These are phyloP conservation scores for Fragilariopsis cylindrus DNA, from an alignment of 108 stramenopile genomes.

Conservation along the genomic window DNA sequence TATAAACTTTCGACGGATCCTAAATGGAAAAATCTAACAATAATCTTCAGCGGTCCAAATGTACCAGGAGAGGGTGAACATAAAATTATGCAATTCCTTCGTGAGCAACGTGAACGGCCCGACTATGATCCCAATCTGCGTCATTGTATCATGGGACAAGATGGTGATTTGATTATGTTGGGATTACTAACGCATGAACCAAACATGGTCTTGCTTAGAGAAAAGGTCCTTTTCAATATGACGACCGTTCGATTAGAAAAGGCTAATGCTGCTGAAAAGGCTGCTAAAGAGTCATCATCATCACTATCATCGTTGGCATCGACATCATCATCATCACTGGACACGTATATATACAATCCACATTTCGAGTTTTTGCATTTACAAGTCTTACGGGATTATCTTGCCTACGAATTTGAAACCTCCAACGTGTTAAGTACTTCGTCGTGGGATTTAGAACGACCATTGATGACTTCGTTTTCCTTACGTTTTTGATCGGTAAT, in stretches of 20 bases:
- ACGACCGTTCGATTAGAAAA: slow-evolving; percentile 17
- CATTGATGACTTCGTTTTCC: slow-evolving; percentile 98
- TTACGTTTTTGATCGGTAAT: slow-evolving; percentile 98
- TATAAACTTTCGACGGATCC: slow-evolving; percentile 80
- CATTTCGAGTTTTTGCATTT: slow-evolving; percentile 97
- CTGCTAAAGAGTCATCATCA: slow-evolving; percentile 34
- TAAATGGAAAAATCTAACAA: slow-evolving; percentile 74
- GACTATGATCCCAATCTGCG: slow-evolving; percentile 90
- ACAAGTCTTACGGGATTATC: slow-evolving; percentile 92
- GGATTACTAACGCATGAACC: slow-evolving; percentile 97
- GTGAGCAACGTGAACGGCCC: slow-evolving; percentile 62
- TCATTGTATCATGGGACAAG: slow-evolving; percentile 99
- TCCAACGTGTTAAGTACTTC: slow-evolving; percentile 52
- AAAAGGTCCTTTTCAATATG: slow-evolving; percentile 90
- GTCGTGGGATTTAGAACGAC: slow-evolving; percentile 85
- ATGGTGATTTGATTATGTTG: slow-evolving; percentile 99
- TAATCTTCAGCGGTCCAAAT: slow-evolving; percentile 96
- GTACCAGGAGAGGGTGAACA: slow-evolving; percentile 99
- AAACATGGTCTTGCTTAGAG: slow-evolving; percentile 89
- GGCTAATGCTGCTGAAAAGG: slow-evolving; percentile 34
- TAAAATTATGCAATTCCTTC: slow-evolving; percentile 99
- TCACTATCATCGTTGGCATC: neutral
- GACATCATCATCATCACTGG: slow-evolving; percentile 16
- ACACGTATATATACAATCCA: slow-evolving; percentile 77
- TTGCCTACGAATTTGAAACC: slow-evolving; percentile 90